Base-by-base conservation (phyloP, 1,284 basidiomycete species). In the Hemileia vastatrix region DNA sequence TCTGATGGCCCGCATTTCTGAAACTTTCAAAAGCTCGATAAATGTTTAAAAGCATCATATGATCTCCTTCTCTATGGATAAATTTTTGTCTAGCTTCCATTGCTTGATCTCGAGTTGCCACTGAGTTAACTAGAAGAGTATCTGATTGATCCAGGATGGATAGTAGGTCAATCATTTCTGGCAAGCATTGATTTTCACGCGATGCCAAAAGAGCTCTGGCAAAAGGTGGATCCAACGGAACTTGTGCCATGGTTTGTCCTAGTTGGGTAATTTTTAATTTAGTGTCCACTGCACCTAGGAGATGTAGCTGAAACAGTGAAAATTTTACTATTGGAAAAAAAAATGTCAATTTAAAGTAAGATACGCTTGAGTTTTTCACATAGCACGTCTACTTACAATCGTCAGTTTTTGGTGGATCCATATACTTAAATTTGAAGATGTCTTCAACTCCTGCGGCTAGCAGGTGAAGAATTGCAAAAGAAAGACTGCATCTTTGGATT, bases 181-280 rank as follows among this genome's bases (percentile, higher is more conserved):
- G 71, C 0, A 85, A 82, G 77, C 89, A 93, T 1, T 81, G 81
- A 60, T 85, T 77, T 43, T 82, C 81, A 68, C 83, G 82, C 0
- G 90, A 86, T 3, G 86, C 85, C 50, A 93, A 77, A 24, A 94
- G 77, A 45, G 86, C 82, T 18, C 88, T 84, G 0, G 90, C 83
- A 65, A 86, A 82, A n/a, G 83, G 79, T 0, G 91, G 90, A 67
- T 93, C 89, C 5, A 93, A 81, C 0, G 91, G 91, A 71, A 91
- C 87, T 13, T 79, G 76, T 4, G 90, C 86, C 86, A 95, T 92
- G 63, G 83, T 78, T 0, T 82, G 80, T 2, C 91, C 91, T 1
- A 86, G 76, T 0, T 79, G 71, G 0, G 90, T 93, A 55, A 94
- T 80, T 27, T 79, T 79, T 33, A 81, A 79, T 5, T 64, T 53